A percentile compares a stretch with the other conserved stretches of the same genome.
These are phyloP conservation scores for Ceratorhiza oryzae-sativae DNA, from an alignment of 1,284 basidiomycete species.

Conservation along the genomic window DNA sequence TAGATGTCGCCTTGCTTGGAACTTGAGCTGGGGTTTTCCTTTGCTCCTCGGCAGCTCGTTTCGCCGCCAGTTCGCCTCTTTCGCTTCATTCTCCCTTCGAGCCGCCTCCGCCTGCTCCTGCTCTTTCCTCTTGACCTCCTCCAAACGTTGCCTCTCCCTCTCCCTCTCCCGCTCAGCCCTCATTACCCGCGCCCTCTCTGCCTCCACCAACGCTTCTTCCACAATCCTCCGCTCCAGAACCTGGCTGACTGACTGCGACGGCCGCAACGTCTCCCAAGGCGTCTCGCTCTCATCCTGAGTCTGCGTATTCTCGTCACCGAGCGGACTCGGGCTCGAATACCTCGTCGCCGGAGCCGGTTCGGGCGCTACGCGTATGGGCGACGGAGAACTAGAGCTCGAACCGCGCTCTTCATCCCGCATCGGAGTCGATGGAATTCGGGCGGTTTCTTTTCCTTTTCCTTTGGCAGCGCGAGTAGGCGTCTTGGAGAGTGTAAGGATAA, in stretches of 20 bases:
- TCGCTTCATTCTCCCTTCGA: not conserved
- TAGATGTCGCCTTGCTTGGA: not conserved
- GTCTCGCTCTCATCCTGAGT: conserved; percentile 29
- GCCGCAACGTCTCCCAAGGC: conserved; percentile 21
- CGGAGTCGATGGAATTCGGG: not conserved
- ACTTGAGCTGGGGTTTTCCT: not conserved
- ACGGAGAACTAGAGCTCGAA: conserved; percentile 25
- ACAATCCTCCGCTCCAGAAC: conserved; percentile 13
- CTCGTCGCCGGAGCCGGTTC: not conserved
- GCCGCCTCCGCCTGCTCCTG: not conserved
- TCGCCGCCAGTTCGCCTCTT: not conserved
- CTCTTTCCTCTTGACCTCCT: conserved; percentile 1
- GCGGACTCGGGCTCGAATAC: not conserved
- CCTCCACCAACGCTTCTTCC: conserved; percentile 18
- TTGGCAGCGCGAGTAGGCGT: not conserved
- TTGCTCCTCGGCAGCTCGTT: not conserved
- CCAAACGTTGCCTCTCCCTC: not conserved
- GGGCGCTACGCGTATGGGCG: not conserved
- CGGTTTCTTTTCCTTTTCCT: not conserved
- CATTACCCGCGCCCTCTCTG: conserved; percentile 12
- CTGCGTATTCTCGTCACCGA: conserved; percentile 7
- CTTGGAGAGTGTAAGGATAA: not conserved
- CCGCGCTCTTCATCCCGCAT: conserved; percentile 11
- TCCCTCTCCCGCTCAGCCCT: not conserved
- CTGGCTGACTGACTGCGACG: conserved; percentile 28